A percentile compares a stretch with the other conserved stretches of the same genome.
Conservation (phyloP, 306 rosid genomes). For the Echinosophora koreensis region DNA sequence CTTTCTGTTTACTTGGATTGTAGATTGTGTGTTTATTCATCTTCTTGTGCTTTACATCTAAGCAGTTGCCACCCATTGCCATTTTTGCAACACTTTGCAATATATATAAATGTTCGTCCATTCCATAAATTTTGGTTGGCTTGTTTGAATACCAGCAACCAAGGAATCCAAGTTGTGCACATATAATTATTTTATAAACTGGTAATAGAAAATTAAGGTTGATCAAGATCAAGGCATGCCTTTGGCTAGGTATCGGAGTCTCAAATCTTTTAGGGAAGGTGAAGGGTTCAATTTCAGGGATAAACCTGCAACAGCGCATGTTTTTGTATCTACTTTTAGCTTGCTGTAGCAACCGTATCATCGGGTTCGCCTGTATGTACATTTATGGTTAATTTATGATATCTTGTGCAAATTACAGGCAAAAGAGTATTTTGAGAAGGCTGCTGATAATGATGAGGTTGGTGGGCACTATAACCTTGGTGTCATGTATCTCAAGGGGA, state of each 20-base stretch:
- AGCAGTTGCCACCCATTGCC: neutral
- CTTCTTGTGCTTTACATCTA: conserved; percentile 2
- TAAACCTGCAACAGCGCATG: neutral
- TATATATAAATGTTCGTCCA: neutral
- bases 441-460: conserved; percentile 75
- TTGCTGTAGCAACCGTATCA: neutral
- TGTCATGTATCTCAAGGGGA: conserved; percentile 94
- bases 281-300: conserved; percentile 10
- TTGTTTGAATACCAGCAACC: neutral
- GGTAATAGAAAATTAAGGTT: neutral
- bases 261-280: conserved; percentile 18
- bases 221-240: conserved; percentile 2
- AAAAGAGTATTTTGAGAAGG: conserved; percentile 94
- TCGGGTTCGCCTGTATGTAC: neutral
- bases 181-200: neutral
- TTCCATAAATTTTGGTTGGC: neutral
- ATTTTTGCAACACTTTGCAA: neutral
- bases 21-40: neutral
- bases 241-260: neutral
- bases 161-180: neutral
- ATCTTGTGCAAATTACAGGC: conserved; percentile 61
- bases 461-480: conserved; percentile 97
- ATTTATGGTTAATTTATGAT: conserved; percentile 25
- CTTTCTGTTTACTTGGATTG: conserved; percentile 12
- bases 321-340: conserved; percentile 13